These are phyloP conservation scores for Pythium phragmiticola DNA, from an alignment of 352 stramenopile species.

Conservation along the genomic window DNA sequence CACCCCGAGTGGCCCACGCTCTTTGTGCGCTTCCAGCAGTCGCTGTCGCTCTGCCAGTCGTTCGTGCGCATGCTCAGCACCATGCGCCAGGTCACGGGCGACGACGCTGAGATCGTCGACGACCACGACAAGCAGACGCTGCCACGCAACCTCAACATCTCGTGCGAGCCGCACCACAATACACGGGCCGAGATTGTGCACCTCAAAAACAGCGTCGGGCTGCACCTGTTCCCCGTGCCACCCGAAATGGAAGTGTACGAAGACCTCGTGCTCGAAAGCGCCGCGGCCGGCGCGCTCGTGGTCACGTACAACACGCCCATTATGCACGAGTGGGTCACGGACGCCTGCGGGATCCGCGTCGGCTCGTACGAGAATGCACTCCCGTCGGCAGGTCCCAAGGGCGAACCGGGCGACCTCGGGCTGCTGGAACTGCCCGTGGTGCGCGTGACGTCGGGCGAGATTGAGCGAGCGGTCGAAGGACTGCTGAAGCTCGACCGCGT, in stretches of 20 bases:
- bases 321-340: conserved; percentile 73
- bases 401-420: neutral
- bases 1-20: conserved; percentile 66
- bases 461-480: conserved; percentile 48
- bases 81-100: conserved; percentile 29
- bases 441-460: conserved; percentile 49
- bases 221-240: conserved; percentile 68
- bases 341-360: conserved; percentile 51
- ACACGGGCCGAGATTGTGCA: conserved; percentile 36
- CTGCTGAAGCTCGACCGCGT: conserved; percentile 52
- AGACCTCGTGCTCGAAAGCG: conserved; percentile 52
- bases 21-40: conserved; percentile 54
- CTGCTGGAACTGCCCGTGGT: conserved; percentile 45
- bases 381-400: neutral
- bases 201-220: conserved; percentile 62
- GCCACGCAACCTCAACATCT: conserved; percentile 54
- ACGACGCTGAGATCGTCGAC: conserved; percentile 27
- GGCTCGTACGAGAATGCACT: conserved; percentile 46
- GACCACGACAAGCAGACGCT: conserved; percentile 17
- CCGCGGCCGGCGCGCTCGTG: conserved; percentile 51
- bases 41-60: conserved; percentile 45
- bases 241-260: conserved; percentile 55
- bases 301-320: conserved; percentile 69
- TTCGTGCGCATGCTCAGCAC: conserved; percentile 51
- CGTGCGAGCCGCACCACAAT: conserved; percentile 47